A percentile compares a stretch with the other conserved stretches of the same genome.
These are phyloP conservation scores for Salix caprea DNA, from an alignment of 345 rosid species.

Conservation along the genomic window DNA sequence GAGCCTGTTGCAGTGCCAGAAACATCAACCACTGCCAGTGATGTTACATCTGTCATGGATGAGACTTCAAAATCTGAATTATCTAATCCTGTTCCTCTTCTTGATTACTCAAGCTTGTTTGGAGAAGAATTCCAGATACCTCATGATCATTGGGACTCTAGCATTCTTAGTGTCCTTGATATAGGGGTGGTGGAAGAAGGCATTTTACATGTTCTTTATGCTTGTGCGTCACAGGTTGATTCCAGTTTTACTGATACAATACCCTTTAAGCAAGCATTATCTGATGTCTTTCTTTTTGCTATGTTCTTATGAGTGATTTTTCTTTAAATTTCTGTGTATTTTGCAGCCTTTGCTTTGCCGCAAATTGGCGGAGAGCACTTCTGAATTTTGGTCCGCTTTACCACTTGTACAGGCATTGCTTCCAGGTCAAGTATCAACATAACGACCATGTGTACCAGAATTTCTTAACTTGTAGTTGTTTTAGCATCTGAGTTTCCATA, in stretches of 20 bases:
- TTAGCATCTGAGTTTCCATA: no score
- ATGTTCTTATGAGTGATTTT: conserved; percentile 13
- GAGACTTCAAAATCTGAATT: conserved; percentile 41
- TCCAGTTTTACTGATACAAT: conserved; percentile 25
- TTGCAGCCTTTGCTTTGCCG: conserved; percentile 58
- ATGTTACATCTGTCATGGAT: conserved; percentile 36
- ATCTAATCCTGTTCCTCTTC: conserved; percentile 30
- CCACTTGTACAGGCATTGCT: no score
- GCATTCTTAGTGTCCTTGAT: conserved; percentile 57
- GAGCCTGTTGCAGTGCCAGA: conserved; percentile 44
- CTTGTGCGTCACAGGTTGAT: conserved; percentile 87
- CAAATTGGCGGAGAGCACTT: conserved; percentile 19
- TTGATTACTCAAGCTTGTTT: conserved; percentile 64
- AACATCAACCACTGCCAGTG: conserved; percentile 26
- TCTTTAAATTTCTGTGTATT: conserved; percentile 13
- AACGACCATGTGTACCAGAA: no score
- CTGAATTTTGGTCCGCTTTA: no score
- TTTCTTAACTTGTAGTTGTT: conserved; percentile 28
- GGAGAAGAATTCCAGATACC: conserved; percentile 62
- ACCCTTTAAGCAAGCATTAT: conserved; percentile 1
- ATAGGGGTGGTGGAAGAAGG: conserved; percentile 75
- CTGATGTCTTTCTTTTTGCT: conserved; percentile 17
- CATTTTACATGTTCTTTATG: conserved; percentile 71
- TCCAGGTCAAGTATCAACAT: no score
- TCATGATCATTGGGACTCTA: conserved; percentile 47